Conservation (phyloP, 352 stramenopile species). For the Aphanomyces cochlioides region DNA sequence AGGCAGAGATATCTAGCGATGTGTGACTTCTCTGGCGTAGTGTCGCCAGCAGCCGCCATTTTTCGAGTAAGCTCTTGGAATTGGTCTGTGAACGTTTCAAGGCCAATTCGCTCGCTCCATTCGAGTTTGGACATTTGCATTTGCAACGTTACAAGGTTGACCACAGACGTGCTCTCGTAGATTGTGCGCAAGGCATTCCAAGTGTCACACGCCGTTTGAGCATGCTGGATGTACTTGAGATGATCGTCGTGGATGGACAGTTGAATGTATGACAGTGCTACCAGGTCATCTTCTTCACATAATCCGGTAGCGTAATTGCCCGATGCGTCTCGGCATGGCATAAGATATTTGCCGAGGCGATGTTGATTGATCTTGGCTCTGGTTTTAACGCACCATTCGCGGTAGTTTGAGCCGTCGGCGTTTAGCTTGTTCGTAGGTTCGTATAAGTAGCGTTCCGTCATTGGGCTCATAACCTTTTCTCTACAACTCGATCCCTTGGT, state of each 20-base stretch:
- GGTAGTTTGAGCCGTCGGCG: too few relatives aligned
- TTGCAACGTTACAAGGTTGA: background rate
- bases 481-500: too few relatives aligned
- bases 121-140: background rate
- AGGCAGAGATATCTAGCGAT: background rate
- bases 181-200: conserved; percentile 8
- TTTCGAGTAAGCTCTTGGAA: conserved; percentile 3
- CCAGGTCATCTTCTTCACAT: conserved; percentile 3
- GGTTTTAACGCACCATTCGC: too few relatives aligned
- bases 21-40: background rate
- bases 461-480: too few relatives aligned
- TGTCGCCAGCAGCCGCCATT: background rate
- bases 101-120: background rate
- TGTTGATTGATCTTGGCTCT: too few relatives aligned
- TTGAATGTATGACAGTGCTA: conserved; percentile 4
- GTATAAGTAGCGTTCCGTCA: too few relatives aligned
- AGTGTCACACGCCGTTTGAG: background rate
- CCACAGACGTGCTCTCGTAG: conserved; percentile 10
- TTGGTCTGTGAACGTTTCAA: background rate
- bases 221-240: background rate
- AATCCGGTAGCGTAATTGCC: too few relatives aligned
- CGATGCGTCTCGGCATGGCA: too few relatives aligned
- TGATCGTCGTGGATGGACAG: conserved; percentile 3
- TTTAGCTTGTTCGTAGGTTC: too few relatives aligned
- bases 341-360: too few relatives aligned